Base-by-base conservation (phyloP, 495 filamentous ascomycete species). In the Amphirosellinia nigrospora region DNA sequence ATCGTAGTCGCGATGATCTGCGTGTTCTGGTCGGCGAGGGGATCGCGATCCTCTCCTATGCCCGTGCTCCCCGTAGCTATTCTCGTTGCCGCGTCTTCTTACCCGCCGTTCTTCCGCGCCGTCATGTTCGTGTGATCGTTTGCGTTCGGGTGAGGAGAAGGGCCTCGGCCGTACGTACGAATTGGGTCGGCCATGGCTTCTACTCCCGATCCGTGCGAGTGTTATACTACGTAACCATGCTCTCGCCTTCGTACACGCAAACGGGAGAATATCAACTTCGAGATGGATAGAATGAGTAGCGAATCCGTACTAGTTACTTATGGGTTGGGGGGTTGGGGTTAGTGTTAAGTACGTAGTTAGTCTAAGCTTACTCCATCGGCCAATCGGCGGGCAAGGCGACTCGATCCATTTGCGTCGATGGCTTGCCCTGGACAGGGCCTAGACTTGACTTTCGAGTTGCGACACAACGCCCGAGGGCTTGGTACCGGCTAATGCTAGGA, bases 41-140 rank as follows among this genome's bases (percentile, higher is more conserved):
- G 66, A 69, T 23, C 45, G 66, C 19, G 66, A 62, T 21, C 43
- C 41, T 32, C 55, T 52, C 66, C 30, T 53, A 13, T 41, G 32
- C 26, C 13, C 21, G 36, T 28, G 38, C 8, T 23, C 9, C 7
- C 13, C 16, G 19, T 56, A 9, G 23, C 26, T 11, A 23, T 21
- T 2, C 1, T 53, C 66, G 34, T 69, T 23, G 56, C 43, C 38
- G 36, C 56, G 66, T 46, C 28, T 62, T 23, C 66, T 69, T 45
- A 62, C 58, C 13, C 56, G 53, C 8, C 56, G 66, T 55, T 46
- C 58, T 21, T 62, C 53, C 5, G n/a, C 45, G 34, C 19, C 45
- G 45, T 69, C 32, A 34, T 48, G 56, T 32, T 39, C 23, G 23
- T 43, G 34, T 21, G 45, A 34, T 30, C 66, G 66, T 43, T 69